Base-by-base conservation (phyloP, 495 filamentous ascomycete species). In the Penicillium manginii region DNA sequence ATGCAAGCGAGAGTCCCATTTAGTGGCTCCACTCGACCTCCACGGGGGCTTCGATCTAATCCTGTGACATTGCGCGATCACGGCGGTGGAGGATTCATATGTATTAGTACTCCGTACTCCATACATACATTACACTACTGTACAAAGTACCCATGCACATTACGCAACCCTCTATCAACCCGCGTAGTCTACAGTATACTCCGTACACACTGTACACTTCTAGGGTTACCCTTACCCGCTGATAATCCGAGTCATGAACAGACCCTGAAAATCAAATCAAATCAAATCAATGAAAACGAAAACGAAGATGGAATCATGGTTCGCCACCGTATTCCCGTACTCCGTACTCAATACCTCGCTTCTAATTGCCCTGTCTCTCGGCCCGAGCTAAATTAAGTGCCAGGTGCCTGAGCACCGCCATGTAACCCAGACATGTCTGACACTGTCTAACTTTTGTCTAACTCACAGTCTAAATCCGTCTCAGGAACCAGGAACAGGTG, bases 361-460 rank as follows among this genome's bases (percentile, higher is more conserved):
- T 43, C 40, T 17, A 43, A 43, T 43, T 43, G 15, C 40, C 40
- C 19, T 17, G 2, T n/a, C 40, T 43, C 40, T 43, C 17, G 40
- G 40, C 17, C 40, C 40, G 40, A 43, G 35, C 40, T 43, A 43
- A 43, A 43, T 43, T 43, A 43, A 43, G 40, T 5, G n/a, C 17
- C 5, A 11, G 9, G 12, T 43, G 40, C n/a, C 40, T 43, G 40
- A 43, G 40, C 40, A n/a, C 40, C 14, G 5, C 12, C 40, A 43
- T 37, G 35, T n/a, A 43, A 17, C 40, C 40, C 40, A 43, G 40
- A 43, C 40, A 43, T 43, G 40, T 43, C 40, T 43, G 19, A 43
- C 40, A 14, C 35, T 5, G 12, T 14, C 35, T 37, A n/a, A n/a
- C 35, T 37, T n/a, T 37, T 37, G 15, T 37, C 35, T n/a, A 37